Evolutionary conservation across 176 grass and related monocot genomes (phyloP).

Genomic region (Zea luxurians): DNA sequence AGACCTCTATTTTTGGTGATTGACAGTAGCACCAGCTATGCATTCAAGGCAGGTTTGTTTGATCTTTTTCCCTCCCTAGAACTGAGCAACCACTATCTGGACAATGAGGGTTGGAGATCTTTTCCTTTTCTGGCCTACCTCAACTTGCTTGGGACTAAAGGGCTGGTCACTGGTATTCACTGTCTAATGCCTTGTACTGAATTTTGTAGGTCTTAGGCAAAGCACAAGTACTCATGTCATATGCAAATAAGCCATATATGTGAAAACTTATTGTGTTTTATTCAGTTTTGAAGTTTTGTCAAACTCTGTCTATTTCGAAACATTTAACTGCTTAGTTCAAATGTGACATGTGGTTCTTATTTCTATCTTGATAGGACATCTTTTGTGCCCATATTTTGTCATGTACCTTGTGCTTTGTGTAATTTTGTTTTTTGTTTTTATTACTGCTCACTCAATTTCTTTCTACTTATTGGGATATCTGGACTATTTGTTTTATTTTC

Average conservation of each 20-base stretch:
- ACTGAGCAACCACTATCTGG: not conserved
- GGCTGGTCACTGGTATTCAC: not conserved
- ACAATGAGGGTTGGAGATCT: not conserved
- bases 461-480: not conserved
- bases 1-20: conserved; percentile 89
- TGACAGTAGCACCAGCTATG: conserved; percentile 69
- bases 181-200: not conserved
- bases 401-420: not conserved
- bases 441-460: not conserved
- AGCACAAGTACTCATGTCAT: not conserved
- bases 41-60: conserved; percentile 99
- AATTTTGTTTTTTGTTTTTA: not conserved
- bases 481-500: not conserved
- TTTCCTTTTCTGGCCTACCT: conserved; percentile 4
- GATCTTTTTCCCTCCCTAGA: conserved; percentile 36
- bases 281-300: conserved; percentile 9
- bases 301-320: not conserved
- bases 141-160: not conserved
- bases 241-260: not conserved
- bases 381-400: not conserved
- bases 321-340: not conserved
- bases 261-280: not conserved
- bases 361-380: conserved; percentile 2
- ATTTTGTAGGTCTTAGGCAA: not conserved
- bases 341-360: not conserved